Conservation (phyloP, 2,329 filamentous ascomycete species). For the Apiospora saccharicola region DNA sequence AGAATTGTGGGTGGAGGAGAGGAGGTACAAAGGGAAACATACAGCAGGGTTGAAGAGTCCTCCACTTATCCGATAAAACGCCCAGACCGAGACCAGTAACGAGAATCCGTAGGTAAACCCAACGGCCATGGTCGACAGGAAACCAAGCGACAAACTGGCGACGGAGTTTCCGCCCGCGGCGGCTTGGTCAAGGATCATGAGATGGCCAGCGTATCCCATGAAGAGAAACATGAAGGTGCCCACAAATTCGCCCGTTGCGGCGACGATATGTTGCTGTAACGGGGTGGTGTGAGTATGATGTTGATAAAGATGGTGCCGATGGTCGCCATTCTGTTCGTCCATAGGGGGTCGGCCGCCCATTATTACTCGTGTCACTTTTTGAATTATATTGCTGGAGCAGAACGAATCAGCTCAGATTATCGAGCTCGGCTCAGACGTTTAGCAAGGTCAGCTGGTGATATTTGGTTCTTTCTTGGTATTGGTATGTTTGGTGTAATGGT, state of each 20-base stretch:
- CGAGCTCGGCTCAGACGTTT: too few species aligned
- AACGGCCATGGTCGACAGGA: conserved; percentile 42
- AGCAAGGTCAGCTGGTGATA: neutral
- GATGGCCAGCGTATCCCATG: conserved; percentile 47
- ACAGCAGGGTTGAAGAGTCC: conserved; percentile 51
- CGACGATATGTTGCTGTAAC: conserved; percentile 43
- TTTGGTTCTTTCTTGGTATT: neutral
- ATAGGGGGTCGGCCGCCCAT: neutral
- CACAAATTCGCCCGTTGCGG: conserved; percentile 49
- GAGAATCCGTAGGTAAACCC: conserved; percentile 52
- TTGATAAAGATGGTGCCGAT: neutral
- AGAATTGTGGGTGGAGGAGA: neutral
- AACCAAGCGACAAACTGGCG: neutral
- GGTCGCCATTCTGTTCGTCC: neutral
- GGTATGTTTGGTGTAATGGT: neutral
- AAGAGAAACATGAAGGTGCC: conserved; percentile 54
- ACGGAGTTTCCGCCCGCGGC: neutral
- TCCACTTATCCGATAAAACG: conserved; percentile 57
- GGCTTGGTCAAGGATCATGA: conserved; percentile 36
- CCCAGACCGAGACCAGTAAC: conserved; percentile 56
- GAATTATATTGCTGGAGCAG: neutral
- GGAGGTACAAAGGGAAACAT: conserved; percentile 24
- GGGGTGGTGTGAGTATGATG: neutral
- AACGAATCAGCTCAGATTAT: too few species aligned
- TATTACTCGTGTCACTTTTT: neutral